Evolutionary conservation across 768 basidiomycete genomes (phyloP).

Genomic region (Agaricus subrufescens): DNA sequence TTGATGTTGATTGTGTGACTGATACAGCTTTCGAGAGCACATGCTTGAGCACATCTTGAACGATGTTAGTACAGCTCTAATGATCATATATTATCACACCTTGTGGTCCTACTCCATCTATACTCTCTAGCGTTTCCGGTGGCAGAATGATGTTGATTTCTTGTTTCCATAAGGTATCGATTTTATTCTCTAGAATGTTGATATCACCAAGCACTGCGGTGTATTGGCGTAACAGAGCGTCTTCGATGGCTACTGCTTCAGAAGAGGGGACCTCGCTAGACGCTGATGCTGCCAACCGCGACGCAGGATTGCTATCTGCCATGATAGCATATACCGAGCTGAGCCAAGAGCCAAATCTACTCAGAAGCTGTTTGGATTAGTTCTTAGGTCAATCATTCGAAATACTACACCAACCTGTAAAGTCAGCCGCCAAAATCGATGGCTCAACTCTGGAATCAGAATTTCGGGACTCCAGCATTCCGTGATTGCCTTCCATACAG

Average conservation of each 20-base stretch:
- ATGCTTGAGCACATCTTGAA: constrained; percentile 50
- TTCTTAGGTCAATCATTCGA: constrained; percentile 12
- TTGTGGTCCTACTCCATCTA: constrained; percentile 35
- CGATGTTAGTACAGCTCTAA: constrained; percentile 2
- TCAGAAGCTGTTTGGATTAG: constrained; percentile 54
- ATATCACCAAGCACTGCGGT: constrained; percentile 70
- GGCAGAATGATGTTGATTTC: constrained; percentile 63
- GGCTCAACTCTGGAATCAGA: constrained; percentile 75
- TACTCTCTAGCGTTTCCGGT: constrained; percentile 28
- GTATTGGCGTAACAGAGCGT: constrained; percentile 59
- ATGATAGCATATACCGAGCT: constrained; percentile 43
- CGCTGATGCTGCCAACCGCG: constrained; percentile 51
- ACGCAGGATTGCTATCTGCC: constrained; percentile 25
- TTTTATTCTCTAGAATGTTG: constrained; percentile 45
- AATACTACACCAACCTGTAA: constrained; percentile 58
- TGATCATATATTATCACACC: constrained; percentile 28
- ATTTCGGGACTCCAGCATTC: constrained; percentile 87
- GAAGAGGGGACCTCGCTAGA: constrained; percentile 43
- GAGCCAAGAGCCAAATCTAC: constrained; percentile 80
- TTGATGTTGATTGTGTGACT: constrained; percentile 54
- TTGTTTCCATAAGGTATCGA: constrained; percentile 60
- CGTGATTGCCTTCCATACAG: constrained; percentile 67
- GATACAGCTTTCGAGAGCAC: constrained; percentile 44
- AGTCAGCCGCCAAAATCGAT: constrained; percentile 88
- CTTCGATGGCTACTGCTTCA: constrained; percentile 59